Percentiles rank a stretch among this genome's conserved stretches.
These are phyloP conservation scores for Blastobotrys petasosporus DNA, from an alignment of 1,139 yeast genomes.

Conservation along the genomic window DNA sequence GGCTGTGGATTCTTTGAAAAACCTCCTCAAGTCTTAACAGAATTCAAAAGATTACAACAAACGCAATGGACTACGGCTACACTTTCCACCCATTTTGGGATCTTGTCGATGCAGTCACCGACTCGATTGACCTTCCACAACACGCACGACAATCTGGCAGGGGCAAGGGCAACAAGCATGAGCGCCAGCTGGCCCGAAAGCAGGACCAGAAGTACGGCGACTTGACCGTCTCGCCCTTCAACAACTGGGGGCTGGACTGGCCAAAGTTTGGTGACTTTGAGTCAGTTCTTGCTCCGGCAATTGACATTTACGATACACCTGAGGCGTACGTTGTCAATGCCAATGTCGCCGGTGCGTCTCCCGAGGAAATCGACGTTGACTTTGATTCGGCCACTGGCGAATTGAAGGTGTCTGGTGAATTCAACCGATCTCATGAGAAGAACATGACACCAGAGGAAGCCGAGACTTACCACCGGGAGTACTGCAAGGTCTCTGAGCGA, in stretches of 20 bases:
- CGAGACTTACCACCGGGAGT: slow-evolving; percentile 1
- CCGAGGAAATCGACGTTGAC: slow-evolving; percentile 47
- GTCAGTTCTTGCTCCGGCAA: slow-evolving; percentile 43
- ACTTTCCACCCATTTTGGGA: slow-evolving; percentile 8
- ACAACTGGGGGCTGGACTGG: not conserved
- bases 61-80: not conserved
- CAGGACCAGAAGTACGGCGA: not conserved
- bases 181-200: too few relatives aligned
- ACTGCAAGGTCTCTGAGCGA: slow-evolving; percentile 18
- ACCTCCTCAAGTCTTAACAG: not conserved
- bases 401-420: slow-evolving; percentile 23
- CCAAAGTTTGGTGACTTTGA: slow-evolving; percentile 26
- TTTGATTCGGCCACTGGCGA: slow-evolving; percentile 40
- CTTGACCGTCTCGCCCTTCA: not conserved
- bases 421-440: slow-evolving; percentile 4
- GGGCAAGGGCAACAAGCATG: too few relatives aligned
- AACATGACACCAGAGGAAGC: slow-evolving; percentile 1
- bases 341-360: slow-evolving; percentile 50
- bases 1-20: not conserved
- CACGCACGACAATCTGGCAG: too few relatives aligned
- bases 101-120: slow-evolving; percentile 8
- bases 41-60: not conserved
- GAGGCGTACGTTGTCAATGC: slow-evolving; percentile 41
- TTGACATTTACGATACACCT: slow-evolving; percentile 47
- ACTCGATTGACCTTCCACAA: not conserved